Base-by-base conservation (phyloP, 345 rosid genomes). In the Citrus hindsii region DNA sequence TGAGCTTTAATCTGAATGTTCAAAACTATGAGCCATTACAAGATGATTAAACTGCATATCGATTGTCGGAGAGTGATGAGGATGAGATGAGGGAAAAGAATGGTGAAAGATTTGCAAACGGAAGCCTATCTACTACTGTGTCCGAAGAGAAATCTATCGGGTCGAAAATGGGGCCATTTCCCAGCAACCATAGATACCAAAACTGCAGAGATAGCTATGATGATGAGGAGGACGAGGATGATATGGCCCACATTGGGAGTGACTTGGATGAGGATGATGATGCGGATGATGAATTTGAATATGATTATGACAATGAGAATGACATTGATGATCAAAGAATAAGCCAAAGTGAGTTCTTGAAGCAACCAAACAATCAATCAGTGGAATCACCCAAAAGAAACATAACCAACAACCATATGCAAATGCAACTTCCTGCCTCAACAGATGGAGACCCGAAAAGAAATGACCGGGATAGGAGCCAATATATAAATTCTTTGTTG, bases 1-100 rank as follows among this genome's bases (percentile, higher is more conserved):
- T 93, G n/a, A 88, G 97, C 68, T 93, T 95, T 42, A 85, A 95
- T 83, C 87, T 93, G 87, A 90, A 92, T 84, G 92, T 95, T 22
- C 90, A 79, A 74, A 85, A 90, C 48, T 95, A 90, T 66, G 99
- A 95, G 79, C 98, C 92, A 9, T 64, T 87, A 79, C 75, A 79
- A 28, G 61, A 40, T 6, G 84, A 77, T 42, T 87, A 85, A 46
- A 83, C 81, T 9, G 56, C 67, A 28, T 81, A 33, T 30, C 67
- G 72, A 81, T 76, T 69, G 60, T 71, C 67, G 38, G 89, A 69
- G 78, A 85, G 85, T 58, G 90, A 84, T 70, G 85, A 80, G 9
- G 89, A 88, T 42, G 82, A 79, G 46, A 76, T 74, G 56, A 62
- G 58, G 28, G 82, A 79, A 75, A 82, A 76, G 38, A 80, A 68